A percentile compares a stretch with the other conserved stretches of the same genome.
Conservation (phyloP, 441 rosid genomes). For the Arabidopsis lyrata region DNA sequence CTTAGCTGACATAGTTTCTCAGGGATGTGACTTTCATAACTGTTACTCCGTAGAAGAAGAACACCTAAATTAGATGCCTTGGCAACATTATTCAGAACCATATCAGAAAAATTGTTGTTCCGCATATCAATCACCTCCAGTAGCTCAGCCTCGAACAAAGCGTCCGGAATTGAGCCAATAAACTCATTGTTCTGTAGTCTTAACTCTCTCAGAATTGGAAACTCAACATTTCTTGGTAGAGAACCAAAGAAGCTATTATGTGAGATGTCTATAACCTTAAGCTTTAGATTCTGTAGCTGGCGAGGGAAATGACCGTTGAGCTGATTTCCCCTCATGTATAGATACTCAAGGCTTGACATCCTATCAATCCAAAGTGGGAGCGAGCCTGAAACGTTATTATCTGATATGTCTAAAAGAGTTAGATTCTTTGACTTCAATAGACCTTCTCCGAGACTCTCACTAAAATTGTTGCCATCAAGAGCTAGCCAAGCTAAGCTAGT, state of each 20-base stretch:
- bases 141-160: not conserved
- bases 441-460: constrained; percentile 11
- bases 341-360: rapidly evolving
- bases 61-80: not conserved
- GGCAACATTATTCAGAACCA: not conserved
- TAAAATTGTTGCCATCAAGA: constrained; percentile 30
- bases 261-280: constrained; percentile 30
- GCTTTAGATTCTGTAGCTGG: not conserved
- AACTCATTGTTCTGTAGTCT: constrained; percentile 29
- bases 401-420: not conserved
- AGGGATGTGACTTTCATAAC: constrained; percentile 15
- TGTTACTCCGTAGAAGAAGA: constrained; percentile 31
- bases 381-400: not conserved
- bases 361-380: constrained; percentile 34
- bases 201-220: constrained; percentile 2
- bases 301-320: constrained; percentile 21
- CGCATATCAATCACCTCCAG: constrained; percentile 34
- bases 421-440: not conserved
- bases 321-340: constrained; percentile 19
- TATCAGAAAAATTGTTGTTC: constrained; percentile 29
- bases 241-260: constrained; percentile 34
- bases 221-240: not conserved
- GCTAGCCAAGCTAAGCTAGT: constrained; percentile 12
- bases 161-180: not conserved
- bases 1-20: constrained; percentile 26